phyloP scores from a whole-genome alignment of 1,139 yeast species.

The Saccharomyces hybrid region DNA sequence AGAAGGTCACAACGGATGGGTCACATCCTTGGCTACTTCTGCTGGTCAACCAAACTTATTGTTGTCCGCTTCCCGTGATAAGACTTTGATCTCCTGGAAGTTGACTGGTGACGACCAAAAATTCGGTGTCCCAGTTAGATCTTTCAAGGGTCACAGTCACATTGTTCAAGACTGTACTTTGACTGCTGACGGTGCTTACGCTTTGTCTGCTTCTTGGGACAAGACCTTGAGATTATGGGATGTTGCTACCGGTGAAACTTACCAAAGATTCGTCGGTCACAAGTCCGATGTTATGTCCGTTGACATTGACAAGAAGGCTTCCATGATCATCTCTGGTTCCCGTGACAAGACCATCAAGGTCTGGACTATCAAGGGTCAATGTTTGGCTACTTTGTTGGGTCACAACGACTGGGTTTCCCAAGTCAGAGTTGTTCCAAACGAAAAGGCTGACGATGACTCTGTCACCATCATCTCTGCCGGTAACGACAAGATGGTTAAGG shows the following conservation, averaged over 20 bases:
- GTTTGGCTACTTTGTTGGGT: slow-evolving; percentile 87
- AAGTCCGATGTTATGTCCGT: slow-evolving; percentile 94
- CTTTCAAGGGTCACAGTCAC: slow-evolving; percentile 98
- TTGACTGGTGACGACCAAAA: slow-evolving; percentile 95
- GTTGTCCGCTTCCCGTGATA: slow-evolving; percentile 98
- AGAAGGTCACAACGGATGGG: slow-evolving; percentile 94
- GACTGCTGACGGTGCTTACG: slow-evolving; percentile 97
- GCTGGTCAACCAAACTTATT: slow-evolving; percentile 97
- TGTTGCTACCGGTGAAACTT: slow-evolving; percentile 87
- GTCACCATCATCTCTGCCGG: slow-evolving; percentile 92
- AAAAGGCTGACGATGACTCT: slow-evolving; percentile 42
- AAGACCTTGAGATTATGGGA: slow-evolving; percentile 99
- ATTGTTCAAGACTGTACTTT: slow-evolving; percentile 96
- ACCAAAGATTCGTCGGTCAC: slow-evolving; percentile 97
- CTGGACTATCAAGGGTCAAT: slow-evolving; percentile 99
- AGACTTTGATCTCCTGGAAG: slow-evolving; percentile 97
- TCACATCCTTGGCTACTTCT: slow-evolving; percentile 96
- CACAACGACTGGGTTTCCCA: slow-evolving; percentile 99
- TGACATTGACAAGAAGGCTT: slow-evolving; percentile 92
- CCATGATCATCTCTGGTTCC: slow-evolving; percentile 98
- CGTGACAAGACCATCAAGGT: slow-evolving; percentile 98
- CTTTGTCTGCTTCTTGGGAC: slow-evolving; percentile 99
- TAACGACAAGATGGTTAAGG: slow-evolving; percentile 98
- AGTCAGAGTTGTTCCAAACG: slow-evolving; percentile 64
- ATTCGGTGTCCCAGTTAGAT: slow-evolving; percentile 97